Percentiles rank a stretch among this genome's conserved stretches.
These are phyloP conservation scores for Kodamaea kakaduensis DNA, from an alignment of 805 yeast species.

Conservation along the genomic window DNA sequence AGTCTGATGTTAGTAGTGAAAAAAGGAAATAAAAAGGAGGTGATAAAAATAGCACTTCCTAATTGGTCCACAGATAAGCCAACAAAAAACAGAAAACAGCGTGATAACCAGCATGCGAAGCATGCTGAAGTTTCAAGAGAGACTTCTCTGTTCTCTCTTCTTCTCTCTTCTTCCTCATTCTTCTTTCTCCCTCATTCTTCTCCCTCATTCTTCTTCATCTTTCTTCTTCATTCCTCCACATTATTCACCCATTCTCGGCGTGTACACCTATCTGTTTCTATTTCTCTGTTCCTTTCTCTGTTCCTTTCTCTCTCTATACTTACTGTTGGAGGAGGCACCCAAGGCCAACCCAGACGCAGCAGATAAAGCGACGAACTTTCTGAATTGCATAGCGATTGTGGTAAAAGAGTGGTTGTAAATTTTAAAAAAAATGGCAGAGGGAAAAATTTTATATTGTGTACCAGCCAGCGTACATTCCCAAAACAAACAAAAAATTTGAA, in stretches of 20 bases:
- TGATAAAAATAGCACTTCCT: too few relatives aligned
- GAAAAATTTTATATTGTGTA: conserved; percentile 9
- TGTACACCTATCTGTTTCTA: not conserved
- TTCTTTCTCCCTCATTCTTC: too few relatives aligned
- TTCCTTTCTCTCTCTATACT: conserved; percentile 15
- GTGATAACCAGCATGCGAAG: too few relatives aligned
- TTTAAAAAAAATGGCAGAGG: conserved; percentile 4
- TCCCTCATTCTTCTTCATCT: too few relatives aligned
- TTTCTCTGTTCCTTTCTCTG: too few relatives aligned
- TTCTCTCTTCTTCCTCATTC: too few relatives aligned
- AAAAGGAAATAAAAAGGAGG: too few relatives aligned
- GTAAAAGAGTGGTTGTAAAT: conserved; percentile 8
- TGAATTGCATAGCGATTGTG: conserved; percentile 48
- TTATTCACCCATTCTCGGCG: not conserved
- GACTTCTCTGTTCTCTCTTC: too few relatives aligned
- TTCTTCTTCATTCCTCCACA: not conserved
- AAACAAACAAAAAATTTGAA: conserved; percentile 1
- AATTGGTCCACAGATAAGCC: too few relatives aligned
- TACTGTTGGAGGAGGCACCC: conserved; percentile 32
- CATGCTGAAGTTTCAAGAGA: too few relatives aligned
- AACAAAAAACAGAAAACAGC: too few relatives aligned
- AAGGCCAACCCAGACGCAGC: conserved; percentile 46
- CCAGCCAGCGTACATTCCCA: conserved; percentile 6
- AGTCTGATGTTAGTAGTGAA: conserved; percentile 31
- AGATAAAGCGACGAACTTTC: conserved; percentile 45